Conservation (phyloP, 2,329 filamentous ascomycete species). For the Penicillium decumbens region DNA sequence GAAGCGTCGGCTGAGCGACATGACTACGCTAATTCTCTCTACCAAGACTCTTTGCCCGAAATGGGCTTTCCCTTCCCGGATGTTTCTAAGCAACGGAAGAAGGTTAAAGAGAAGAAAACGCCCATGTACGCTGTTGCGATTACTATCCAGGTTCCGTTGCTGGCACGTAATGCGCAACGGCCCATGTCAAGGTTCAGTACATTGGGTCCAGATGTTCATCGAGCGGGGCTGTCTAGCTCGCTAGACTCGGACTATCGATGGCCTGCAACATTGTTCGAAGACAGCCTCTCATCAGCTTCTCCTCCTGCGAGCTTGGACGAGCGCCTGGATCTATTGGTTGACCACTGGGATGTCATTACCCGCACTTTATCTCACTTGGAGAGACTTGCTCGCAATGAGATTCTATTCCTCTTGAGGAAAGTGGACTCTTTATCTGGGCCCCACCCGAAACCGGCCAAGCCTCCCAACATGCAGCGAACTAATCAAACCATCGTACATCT, state of each 20-base stretch:
- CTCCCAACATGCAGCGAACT: constrained; percentile 46
- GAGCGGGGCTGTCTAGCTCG: constrained; percentile 37
- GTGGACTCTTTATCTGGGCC: constrained; percentile 42
- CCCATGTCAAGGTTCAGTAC: constrained; percentile 36
- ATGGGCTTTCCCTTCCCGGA: constrained; percentile 39
- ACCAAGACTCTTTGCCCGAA: constrained; percentile 33
- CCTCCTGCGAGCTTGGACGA: constrained; percentile 50
- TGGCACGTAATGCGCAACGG: constrained; percentile 32
- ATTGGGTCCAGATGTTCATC: constrained; percentile 31
- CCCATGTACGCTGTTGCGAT: constrained; percentile 58
- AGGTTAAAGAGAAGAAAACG: constrained; percentile 50
- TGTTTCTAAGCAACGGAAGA: constrained; percentile 41
- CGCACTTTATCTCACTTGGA: constrained; percentile 53
- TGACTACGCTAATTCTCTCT: constrained; percentile 30
- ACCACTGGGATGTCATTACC: constrained; percentile 58
- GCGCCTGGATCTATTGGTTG: constrained; percentile 52
- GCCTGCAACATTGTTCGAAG: constrained; percentile 36
- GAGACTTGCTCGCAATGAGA: constrained; percentile 49
- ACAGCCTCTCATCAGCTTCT: constrained; percentile 43
- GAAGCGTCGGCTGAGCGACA: constrained; percentile 34
- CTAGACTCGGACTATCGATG: constrained; percentile 41
- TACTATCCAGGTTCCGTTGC: constrained; percentile 50
- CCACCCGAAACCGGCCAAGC: constrained; percentile 43
- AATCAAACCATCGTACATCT: constrained; percentile 49
- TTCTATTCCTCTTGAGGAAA: constrained; percentile 48